Conservation (phyloP, 192 early-diverging fungal species). For the Linnemannia zychae region DNA sequence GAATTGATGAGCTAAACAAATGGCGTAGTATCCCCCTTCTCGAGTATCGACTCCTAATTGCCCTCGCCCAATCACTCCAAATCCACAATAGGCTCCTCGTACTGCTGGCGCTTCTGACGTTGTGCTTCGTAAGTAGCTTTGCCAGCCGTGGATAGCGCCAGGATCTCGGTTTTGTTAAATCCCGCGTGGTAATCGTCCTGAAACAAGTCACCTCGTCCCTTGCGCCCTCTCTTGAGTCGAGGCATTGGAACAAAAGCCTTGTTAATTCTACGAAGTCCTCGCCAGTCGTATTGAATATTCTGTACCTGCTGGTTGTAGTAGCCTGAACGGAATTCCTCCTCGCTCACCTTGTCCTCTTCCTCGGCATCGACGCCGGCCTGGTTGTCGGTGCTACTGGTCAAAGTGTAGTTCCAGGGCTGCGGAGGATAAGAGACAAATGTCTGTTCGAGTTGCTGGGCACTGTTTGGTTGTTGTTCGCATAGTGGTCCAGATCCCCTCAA, state of each 20-base stretch:
- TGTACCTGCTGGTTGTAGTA: not conserved
- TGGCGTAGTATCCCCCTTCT: too few relatives aligned
- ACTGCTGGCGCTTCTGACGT: not conserved
- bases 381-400: not conserved
- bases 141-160: not conserved
- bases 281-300: not conserved
- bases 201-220: not conserved
- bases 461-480: not conserved
- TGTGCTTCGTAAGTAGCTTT: conserved; percentile 1
- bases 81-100: not conserved
- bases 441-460: not conserved
- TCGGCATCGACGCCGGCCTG: not conserved
- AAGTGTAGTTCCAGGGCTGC: not conserved
- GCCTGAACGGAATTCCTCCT: not conserved
- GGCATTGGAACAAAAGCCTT: not conserved
- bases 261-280: not conserved
- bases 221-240: conserved; percentile 14
- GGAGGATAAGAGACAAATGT: not conserved
- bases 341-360: not conserved
- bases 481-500: not conserved
- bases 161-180: conserved; percentile 14
- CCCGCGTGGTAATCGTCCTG: conserved; percentile 18
- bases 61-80: not conserved
- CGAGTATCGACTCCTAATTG: not conserved
- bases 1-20: too few relatives aligned